Base-by-base conservation (phyloP, 2,329 filamentous ascomycete genomes). In the Neurospora sp. region DNA sequence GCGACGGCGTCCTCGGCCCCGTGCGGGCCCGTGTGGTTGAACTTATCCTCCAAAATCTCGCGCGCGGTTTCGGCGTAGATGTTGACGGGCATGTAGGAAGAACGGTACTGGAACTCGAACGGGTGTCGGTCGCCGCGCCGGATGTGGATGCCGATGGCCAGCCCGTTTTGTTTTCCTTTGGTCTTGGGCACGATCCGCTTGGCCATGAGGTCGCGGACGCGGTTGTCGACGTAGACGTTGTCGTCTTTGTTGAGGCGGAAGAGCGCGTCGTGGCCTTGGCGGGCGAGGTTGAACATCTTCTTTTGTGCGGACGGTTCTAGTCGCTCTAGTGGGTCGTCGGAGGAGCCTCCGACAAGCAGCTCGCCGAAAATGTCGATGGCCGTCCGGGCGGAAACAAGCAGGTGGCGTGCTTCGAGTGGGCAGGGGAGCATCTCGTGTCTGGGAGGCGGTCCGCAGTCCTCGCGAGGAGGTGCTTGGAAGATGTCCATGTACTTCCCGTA, bases 51-150 rank as follows among this genome's bases (percentile, higher is more conserved):
- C 6, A 90, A 81, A 33, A 90, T 80, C 11, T 85, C 82, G 42
- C 82, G 81, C 0, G 87, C 89, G n/a, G 82, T 85, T 70, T 88
- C 83, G 38, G 84, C 81, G 77, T 93, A 97, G 33, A 86, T 81
- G 68, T 90, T 86, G 0, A 92, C 82, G 0, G 93, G 93, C 19
- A 96, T 87, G 76, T 96, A 96, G 38, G 91, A 90, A 69, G 89
- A 86, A 66, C 87, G 85, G 79, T 93, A 95, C 78, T 94, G 90
- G 75, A 86, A 90, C 78, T 95, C 92, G 70, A 89, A 84, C 0
- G 93, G 93, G 74, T 93, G 92, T 9, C 88, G 84, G 78, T 97
- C 93, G 38, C 93, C 93, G 69, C 90, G 91, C 13, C 93, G 91
- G 71, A 97, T 86, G 74, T 97, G 93, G 68, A 96, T 80, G 28